Percentiles rank a stretch among this genome's conserved stretches.
Evolutionary conservation across 352 stramenopile species (phyloP).

Genomic region (Phytophthora litchii): DNA sequence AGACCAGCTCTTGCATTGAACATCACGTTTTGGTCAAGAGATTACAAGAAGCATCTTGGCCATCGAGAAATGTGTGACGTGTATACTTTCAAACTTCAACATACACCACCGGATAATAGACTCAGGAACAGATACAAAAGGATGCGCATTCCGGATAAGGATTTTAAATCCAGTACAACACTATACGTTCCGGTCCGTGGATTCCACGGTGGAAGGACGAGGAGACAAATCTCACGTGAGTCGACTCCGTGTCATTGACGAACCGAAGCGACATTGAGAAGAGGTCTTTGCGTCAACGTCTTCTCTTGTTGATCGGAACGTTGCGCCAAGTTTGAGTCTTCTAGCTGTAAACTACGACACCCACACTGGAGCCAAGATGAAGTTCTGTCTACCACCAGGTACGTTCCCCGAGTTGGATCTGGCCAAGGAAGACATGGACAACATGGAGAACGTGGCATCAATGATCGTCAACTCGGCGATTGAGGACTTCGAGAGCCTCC

Average conservation of each 20-base stretch:
- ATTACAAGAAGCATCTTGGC: too few species aligned
- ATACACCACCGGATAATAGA: conserved; percentile 1
- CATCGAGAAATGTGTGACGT: background rate
- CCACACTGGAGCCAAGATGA: conserved; percentile 25
- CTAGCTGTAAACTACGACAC: background rate
- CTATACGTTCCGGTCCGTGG: conserved; percentile 9
- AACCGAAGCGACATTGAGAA: conserved; percentile 12
- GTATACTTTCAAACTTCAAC: conserved; percentile 4
- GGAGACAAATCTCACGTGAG: conserved; percentile 22
- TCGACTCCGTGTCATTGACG: background rate
- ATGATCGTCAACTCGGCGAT: conserved; percentile 41
- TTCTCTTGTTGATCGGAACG: conserved; percentile 13
- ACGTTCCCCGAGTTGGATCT: conserved; percentile 51
- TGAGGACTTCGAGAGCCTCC: conserved; percentile 33
- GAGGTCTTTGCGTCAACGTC: background rate
- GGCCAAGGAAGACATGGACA: conserved; percentile 41
- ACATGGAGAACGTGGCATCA: conserved; percentile 41
- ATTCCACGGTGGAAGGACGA: conserved; percentile 5
- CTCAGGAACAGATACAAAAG: background rate
- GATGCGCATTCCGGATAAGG: conserved; percentile 6
- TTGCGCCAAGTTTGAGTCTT: background rate
- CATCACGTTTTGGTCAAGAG: too few species aligned
- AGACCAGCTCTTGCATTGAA: background rate
- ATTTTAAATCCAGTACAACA: conserved; percentile 6
- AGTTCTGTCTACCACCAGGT: conserved; percentile 37